These are phyloP conservation scores for Penicillium arizonense DNA, from an alignment of 495 filamentous ascomycete genomes.

Conservation along the genomic window DNA sequence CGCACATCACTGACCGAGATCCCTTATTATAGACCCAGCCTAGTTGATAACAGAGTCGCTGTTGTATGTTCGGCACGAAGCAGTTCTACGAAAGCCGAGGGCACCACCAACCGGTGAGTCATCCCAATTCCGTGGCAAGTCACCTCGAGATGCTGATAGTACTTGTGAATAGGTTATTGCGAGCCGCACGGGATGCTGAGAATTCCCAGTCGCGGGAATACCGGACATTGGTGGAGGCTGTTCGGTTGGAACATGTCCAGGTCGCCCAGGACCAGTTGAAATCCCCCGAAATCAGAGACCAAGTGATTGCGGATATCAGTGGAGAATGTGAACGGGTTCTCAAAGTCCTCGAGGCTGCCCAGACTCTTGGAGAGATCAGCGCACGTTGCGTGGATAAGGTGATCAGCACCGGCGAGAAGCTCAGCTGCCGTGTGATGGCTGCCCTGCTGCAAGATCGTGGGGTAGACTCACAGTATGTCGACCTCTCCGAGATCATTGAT, in stretches of 20 bases:
- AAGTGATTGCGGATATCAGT: constrained; percentile 60
- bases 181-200: constrained; percentile 65
- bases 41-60: constrained; percentile 67
- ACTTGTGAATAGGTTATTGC: constrained; percentile 53
- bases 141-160: constrained; percentile 5
- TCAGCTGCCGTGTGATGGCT: constrained; percentile 86
- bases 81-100: constrained; percentile 83
- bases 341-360: constrained; percentile 58
- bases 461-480: constrained; percentile 81
- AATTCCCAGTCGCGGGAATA: constrained; percentile 62
- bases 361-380: constrained; percentile 69
- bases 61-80: constrained; percentile 93
- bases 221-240: constrained; percentile 66
- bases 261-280: constrained; percentile 63
- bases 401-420: constrained; percentile 88
- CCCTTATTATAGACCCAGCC: constrained; percentile 54
- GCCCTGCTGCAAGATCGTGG: constrained; percentile 73
- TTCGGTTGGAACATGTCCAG: constrained; percentile 69
- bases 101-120: constrained; percentile 91
- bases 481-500: constrained; percentile 74
- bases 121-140: constrained; percentile 6
- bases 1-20: constrained; percentile 5
- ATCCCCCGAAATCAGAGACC: constrained; percentile 55
- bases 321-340: constrained; percentile 66
- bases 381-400: constrained; percentile 83